A percentile compares a stretch with the other conserved stretches of the same genome.
Evolutionary conservation across 2,329 filamentous ascomycete genomes (phyloP).

Genomic region (Lecanosticta acicola): DNA sequence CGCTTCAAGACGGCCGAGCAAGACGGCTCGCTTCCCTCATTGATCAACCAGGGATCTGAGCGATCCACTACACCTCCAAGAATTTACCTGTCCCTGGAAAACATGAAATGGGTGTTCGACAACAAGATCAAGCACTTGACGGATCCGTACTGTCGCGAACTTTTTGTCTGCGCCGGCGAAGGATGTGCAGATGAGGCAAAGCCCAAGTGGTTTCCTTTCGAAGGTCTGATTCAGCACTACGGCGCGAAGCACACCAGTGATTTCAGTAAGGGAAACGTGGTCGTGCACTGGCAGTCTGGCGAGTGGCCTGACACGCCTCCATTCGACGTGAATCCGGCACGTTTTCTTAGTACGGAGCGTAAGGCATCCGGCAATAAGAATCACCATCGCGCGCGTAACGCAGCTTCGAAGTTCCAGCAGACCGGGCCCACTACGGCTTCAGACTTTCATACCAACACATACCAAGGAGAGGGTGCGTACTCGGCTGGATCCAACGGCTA

Average conservation of each 20-base stretch:
- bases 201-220: constrained; percentile 66
- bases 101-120: constrained; percentile 83
- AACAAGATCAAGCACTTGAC: constrained; percentile 67
- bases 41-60: constrained; percentile 4
- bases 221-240: constrained; percentile 75
- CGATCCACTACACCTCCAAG: constrained; percentile 17
- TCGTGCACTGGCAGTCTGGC: constrained; percentile 69
- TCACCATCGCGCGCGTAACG: no score
- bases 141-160: constrained; percentile 60
- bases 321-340: constrained; percentile 55
- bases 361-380: not conserved
- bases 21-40: constrained; percentile 18
- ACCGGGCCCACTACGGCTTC: no score
- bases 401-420: no score
- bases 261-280: constrained; percentile 64
- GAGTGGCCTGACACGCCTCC: constrained; percentile 74
- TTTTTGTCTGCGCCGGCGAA: constrained; percentile 63
- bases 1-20: constrained; percentile 43
- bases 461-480: no score
- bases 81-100: constrained; percentile 61
- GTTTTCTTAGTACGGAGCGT: constrained; percentile 1
- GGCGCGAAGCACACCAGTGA: constrained; percentile 71
- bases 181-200: constrained; percentile 54
- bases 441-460: no score
- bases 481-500: no score